These are phyloP conservation scores for Gaertneriomyces semiglobifer DNA, from an alignment of 192 early-diverging fungal genomes.

Conservation along the genomic window DNA sequence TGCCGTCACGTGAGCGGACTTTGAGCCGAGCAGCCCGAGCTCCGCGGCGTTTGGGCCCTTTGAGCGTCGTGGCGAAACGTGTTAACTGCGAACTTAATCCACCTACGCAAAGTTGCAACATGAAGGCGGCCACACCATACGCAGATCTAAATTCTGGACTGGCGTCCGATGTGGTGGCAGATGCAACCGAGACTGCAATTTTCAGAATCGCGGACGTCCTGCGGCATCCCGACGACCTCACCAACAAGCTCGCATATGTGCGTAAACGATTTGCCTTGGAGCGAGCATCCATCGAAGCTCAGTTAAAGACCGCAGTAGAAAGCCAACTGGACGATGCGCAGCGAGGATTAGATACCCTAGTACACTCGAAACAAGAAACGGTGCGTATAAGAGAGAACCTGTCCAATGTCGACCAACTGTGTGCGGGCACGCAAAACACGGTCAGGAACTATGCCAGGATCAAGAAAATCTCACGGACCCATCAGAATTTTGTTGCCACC, in stretches of 20 bases:
- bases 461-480: conserved; percentile 85
- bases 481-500: conserved; percentile 92
- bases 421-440: conserved; percentile 77
- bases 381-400: conserved; percentile 68
- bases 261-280: conserved; percentile 84
- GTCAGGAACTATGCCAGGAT: conserved; percentile 90
- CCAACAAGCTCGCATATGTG: conserved; percentile 73
- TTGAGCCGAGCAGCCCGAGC: too few relatives aligned
- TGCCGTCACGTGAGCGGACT: too few relatives aligned
- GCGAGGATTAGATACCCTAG: conserved; percentile 69
- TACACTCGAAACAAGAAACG: conserved; percentile 48
- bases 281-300: conserved; percentile 88
- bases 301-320: conserved; percentile 92
- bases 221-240: conserved; percentile 91
- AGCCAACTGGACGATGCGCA: conserved; percentile 86
- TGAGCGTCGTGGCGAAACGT: too few relatives aligned
- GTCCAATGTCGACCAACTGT: conserved; percentile 79
- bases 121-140: conserved; percentile 8
- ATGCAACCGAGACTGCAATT: conserved; percentile 66
- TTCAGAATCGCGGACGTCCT: conserved; percentile 78
- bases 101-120: background rate
- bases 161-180: conserved; percentile 23
- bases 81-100: too few relatives aligned
- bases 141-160: conserved; percentile 3
- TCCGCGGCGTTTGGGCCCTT: too few relatives aligned